These are phyloP conservation scores for Apium graveolens DNA, from an alignment of 129 eudicot species.

Conservation along the genomic window DNA sequence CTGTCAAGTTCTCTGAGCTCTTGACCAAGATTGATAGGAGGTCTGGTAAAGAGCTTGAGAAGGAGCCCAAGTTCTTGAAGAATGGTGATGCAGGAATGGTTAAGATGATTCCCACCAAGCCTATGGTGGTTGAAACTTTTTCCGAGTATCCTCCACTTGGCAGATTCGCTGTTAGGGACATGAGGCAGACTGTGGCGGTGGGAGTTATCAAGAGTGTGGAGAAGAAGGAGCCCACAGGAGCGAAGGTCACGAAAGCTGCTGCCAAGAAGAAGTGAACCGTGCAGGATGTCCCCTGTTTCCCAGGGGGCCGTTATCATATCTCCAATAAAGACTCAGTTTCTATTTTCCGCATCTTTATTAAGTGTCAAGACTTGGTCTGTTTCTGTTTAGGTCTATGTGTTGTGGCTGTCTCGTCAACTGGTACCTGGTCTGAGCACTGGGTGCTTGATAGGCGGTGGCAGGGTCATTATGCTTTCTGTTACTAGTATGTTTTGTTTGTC, in stretches of 20 bases:
- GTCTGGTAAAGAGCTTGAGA: constrained; percentile 45
- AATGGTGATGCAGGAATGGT: constrained; percentile 47
- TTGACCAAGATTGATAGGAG: constrained; percentile 39
- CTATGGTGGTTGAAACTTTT: constrained; percentile 54
- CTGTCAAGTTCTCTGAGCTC: constrained; percentile 41
- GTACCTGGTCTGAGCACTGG: constrained; percentile 33
- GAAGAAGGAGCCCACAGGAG: constrained; percentile 52
- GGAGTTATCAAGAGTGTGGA: constrained; percentile 46
- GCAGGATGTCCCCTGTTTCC: background rate
- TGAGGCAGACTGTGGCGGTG: constrained; percentile 59
- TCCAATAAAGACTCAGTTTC: background rate
- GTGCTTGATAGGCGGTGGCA: constrained; percentile 52
- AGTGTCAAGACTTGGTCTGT: background rate
- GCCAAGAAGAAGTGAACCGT: constrained; percentile 46
- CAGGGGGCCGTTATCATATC: background rate
- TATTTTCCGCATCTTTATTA: background rate
- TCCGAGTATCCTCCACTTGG: constrained; percentile 44
- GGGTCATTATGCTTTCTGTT: background rate
- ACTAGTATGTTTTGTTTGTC: background rate
- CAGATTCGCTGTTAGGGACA: constrained; percentile 46
- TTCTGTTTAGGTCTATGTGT: constrained; percentile 7
- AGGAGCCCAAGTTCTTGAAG: constrained; percentile 39
- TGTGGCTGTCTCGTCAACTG: constrained; percentile 19
- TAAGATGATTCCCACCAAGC: constrained; percentile 48
- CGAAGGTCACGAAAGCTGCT: constrained; percentile 50